Evolutionary conservation across 75 land plant species (phyloP).

Genomic region (Pinus albicaulis): DNA sequence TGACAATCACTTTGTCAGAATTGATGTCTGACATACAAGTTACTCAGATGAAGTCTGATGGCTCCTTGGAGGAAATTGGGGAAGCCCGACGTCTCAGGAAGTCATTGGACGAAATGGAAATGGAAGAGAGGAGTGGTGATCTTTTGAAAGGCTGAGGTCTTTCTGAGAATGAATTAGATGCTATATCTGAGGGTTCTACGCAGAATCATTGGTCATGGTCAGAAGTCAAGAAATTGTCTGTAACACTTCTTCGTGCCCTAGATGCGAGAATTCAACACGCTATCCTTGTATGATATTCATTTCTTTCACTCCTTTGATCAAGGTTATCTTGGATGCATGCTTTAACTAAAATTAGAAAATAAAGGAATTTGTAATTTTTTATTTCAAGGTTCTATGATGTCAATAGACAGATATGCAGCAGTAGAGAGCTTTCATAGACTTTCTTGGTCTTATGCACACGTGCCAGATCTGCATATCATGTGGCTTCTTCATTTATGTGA

Average conservation of each 20-base stretch:
- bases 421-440: constrained; percentile 90
- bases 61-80: constrained; percentile 90
- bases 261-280: constrained; percentile 99
- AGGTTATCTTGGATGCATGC: constrained; percentile 2
- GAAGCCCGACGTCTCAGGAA: constrained; percentile 83
- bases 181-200: constrained; percentile 40
- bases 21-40: constrained; percentile 99
- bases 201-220: constrained; percentile 89
- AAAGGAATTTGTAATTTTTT: background rate
- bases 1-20: constrained; percentile 96
- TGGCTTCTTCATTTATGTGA: constrained; percentile 99
- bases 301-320: background rate
- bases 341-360: background rate
- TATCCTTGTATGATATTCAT: constrained; percentile 57
- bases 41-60: constrained; percentile 93
- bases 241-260: constrained; percentile 78
- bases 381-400: constrained; percentile 63
- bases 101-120: constrained; percentile 83
- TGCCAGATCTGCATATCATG: constrained; percentile 99
- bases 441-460: constrained; percentile 94
- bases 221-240: constrained; percentile 66
- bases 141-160: constrained; percentile 72
- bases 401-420: constrained; percentile 87
- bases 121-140: constrained; percentile 44
- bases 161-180: constrained; percentile 56